Base-by-base conservation (phyloP, 2,329 filamentous ascomycete genomes). In the Cladophialophora psammophila region DNA sequence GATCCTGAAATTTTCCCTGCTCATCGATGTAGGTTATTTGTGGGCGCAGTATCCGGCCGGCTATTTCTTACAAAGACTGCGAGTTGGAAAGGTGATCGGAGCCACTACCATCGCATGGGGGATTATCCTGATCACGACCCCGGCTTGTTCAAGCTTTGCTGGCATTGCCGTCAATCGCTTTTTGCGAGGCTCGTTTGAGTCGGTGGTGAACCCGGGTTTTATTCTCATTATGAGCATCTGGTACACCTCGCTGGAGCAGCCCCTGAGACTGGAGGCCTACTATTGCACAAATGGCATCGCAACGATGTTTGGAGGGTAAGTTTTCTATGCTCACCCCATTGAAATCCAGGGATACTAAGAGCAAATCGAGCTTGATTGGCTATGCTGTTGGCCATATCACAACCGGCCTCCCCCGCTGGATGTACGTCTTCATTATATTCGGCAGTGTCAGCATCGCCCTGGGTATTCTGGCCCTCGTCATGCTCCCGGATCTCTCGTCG, bases 251-350 rank as follows among this genome's bases (percentile, higher is more conserved):
- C 53, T 60, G n/a, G 69, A 71, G 40, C 69, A 71, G 36, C 64
- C 69, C 1, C 48, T 69, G 54, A 57, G 69, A 18, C 34, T 69
- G 59, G 69, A 65, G 42, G 35, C 66, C 1, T 68, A 69, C 59
- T 67, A 68, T 53, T 70, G 68, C 66, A 85, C 83, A 1, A 88
- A 88, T 69, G 87, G 87, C 2, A 79, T 88, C 12, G 86, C 85
- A 2, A 87, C 85, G 12, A 87, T 87, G 83, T 86, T 88, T 63
- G 87, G 87, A n/a, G 85, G 82, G 42, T 75, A 75, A 88, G 18
- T 88, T 88, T 81, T 8, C 81, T 0, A 79, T 13, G 18, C 1
- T 18, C 12, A 84, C 61, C 71, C 79, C 1, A 81, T 81, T 0
- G 4, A 77, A 78, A 45, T 56, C 26, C n/a, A n/a, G 34, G 36